Base-by-base conservation (phyloP, 352 stramenopile genomes). In the Sclerospora graminicola region DNA sequence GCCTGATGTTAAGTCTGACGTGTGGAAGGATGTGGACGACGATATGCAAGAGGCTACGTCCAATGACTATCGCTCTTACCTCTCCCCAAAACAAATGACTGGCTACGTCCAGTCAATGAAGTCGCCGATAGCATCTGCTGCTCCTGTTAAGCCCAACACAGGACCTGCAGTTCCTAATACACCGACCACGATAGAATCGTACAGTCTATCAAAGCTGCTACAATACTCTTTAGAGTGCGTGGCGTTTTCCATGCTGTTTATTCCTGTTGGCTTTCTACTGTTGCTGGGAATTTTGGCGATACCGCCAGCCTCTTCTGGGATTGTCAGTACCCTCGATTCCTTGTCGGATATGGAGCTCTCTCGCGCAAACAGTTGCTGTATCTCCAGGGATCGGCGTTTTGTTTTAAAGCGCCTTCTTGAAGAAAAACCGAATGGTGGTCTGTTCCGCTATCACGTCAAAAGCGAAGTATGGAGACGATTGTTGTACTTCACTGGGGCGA, bases 271-370 rank as follows among this genome's bases (percentile, higher is more conserved):
- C 1, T 31, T 87, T 16, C 8, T 86, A 6, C 42, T 81, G 16
- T 50, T 89, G 15, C 45, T 89, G 5, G 48, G 45, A 9, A 78
- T 89, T 32, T 29, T 92, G 29, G 21, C 87, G 19, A 9, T 89
- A 7, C 71, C 78, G 0, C 73, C 73, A 8, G 44, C 69, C 19
- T 64, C 74, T 29, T 51, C 53, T 10, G 38, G 69, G 9, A 70
- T 86, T 29, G 66, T 89, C 21, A 56, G 69, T 23, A 21, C 57
- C 13, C 54, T 89, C 21, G 80, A 92, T 31, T 51, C 73, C 10
- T 44, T 89, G 30, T 83, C 80, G 5, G 80, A 92, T 32, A 61
- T 84, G 54, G 80, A 92, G 28, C 47, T 92, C 18, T 76, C 69
- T 37, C 71, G 71, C 18, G 80, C 77, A 8, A 89, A 92, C 64